A percentile compares a stretch with the other conserved stretches of the same genome.
These are phyloP conservation scores for Diplogelasinospora grovesii DNA, from an alignment of 495 filamentous ascomycete species.

Conservation along the genomic window DNA sequence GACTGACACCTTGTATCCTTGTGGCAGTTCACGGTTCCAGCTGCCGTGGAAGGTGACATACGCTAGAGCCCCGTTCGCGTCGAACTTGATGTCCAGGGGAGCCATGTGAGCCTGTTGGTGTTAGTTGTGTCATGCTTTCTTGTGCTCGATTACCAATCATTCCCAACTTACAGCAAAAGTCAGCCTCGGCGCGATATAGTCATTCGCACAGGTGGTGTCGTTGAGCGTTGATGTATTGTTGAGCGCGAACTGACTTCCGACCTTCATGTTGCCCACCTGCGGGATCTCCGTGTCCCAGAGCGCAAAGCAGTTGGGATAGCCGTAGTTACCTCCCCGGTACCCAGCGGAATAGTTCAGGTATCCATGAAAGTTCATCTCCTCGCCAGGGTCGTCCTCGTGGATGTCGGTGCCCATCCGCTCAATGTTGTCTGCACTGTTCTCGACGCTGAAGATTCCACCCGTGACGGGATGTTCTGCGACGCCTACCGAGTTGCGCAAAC, in stretches of 20 bases:
- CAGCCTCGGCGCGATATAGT: conserved; percentile 40
- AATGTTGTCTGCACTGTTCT: conserved; percentile 66
- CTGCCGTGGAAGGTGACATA: conserved; percentile 42
- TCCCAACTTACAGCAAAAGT: conserved; percentile 37
- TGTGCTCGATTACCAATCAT: too few relatives aligned
- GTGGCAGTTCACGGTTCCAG: conserved; percentile 47
- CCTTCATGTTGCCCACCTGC: conserved; percentile 11
- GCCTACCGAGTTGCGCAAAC: conserved; percentile 66
- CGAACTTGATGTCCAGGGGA: conserved; percentile 55
- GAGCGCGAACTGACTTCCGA: conserved; percentile 35
- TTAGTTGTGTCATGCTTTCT: too few relatives aligned
- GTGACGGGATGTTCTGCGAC: conserved; percentile 48
- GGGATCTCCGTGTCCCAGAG: conserved; percentile 46
- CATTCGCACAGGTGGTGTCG: conserved; percentile 39
- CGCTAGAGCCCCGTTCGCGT: conserved; percentile 16
- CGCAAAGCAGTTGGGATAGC: conserved; percentile 65
- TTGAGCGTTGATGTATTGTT: conserved; percentile 22
- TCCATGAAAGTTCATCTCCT: conserved; percentile 69
- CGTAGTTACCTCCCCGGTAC: conserved; percentile 42
- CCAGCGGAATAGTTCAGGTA: conserved; percentile 42
- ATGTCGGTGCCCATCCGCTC: conserved; percentile 48
- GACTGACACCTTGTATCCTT: conserved; percentile 50
- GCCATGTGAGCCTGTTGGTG: conserved; percentile 47
- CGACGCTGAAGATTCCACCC: conserved; percentile 58
- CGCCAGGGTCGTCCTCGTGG: conserved; percentile 64